These are phyloP conservation scores for Candida coleopterorum DNA, from an alignment of 805 yeast genomes.

Conservation along the genomic window DNA sequence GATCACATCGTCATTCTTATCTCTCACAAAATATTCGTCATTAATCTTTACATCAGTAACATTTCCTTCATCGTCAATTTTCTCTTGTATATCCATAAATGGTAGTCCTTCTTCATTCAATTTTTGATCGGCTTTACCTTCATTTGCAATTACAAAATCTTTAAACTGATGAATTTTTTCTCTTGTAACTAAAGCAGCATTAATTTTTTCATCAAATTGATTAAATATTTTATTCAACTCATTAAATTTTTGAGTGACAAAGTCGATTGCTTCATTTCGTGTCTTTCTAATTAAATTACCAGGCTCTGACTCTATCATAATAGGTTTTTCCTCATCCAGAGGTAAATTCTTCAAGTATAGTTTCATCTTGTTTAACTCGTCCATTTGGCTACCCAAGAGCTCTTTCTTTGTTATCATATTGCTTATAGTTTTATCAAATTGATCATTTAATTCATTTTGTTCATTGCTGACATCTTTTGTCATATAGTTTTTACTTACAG, in stretches of 20 bases:
- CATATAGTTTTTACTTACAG: too few relatives aligned
- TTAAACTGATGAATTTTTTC: constrained; percentile 20
- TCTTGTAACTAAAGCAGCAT: constrained; percentile 31
- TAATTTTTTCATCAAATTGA: constrained; percentile 35
- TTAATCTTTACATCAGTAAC: constrained; percentile 38
- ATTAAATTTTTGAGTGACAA: constrained; percentile 22
- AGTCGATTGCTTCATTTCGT: constrained; percentile 22
- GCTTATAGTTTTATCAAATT: constrained; percentile 2
- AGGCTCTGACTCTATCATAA: constrained; percentile 33
- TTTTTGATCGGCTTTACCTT: constrained; percentile 6
- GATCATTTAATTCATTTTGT: constrained; percentile 1
- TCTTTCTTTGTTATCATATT: constrained; percentile 3
- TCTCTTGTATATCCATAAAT: constrained; percentile 76
- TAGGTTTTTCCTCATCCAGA: neutral
- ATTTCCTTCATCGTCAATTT: constrained; percentile 76
- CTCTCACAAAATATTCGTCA: constrained; percentile 7
- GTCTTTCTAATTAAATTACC: constrained; percentile 37
- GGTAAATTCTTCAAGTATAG: neutral
- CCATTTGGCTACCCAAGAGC: constrained; percentile 1
- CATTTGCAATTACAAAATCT: constrained; percentile 9
- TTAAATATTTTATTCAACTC: constrained; percentile 32
- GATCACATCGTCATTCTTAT: neutral
- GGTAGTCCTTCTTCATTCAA: constrained; percentile 50
- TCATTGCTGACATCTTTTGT: neutral
- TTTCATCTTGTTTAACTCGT: constrained; percentile 3